Evolutionary conservation across 2,329 filamentous ascomycete genomes (phyloP).

Genomic region (Diplodia intermedia): DNA sequence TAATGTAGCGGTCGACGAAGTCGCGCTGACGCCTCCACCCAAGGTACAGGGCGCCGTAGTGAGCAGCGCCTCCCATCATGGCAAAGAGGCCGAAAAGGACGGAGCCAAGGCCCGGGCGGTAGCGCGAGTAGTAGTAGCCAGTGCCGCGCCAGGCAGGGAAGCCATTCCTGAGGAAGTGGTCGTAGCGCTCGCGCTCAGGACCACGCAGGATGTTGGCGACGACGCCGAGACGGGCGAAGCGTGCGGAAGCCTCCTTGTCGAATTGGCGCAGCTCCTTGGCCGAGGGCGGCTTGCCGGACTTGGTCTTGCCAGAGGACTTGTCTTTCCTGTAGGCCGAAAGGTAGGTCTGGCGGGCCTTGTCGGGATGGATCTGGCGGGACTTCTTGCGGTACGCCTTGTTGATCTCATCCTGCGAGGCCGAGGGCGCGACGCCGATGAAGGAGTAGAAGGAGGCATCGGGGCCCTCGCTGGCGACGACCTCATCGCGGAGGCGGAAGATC

Average conservation of each 20-base stretch:
- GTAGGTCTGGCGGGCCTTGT: constrained; percentile 91
- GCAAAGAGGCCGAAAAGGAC: constrained; percentile 84
- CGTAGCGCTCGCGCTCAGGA: constrained; percentile 82
- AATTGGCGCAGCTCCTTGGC: constrained; percentile 78
- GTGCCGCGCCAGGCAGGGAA: constrained; percentile 98
- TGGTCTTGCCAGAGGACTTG: constrained; percentile 57
- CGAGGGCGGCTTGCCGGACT: constrained; percentile 71
- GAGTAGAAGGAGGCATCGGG: constrained; percentile 87
- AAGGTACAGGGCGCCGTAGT: constrained; percentile 86
- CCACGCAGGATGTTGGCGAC: constrained; percentile 87
- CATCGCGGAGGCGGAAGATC: constrained; percentile 94
- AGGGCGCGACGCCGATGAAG: constrained; percentile 77
- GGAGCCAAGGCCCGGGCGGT: constrained; percentile 86
- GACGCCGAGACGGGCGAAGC: constrained; percentile 83
- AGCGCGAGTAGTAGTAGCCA: constrained; percentile 96
- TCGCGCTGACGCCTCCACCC: constrained; percentile 88
- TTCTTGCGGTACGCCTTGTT: constrained; percentile 93
- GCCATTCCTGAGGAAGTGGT: constrained; percentile 90
- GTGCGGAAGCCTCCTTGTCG: constrained; percentile 80
- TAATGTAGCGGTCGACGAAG: constrained; percentile 91
- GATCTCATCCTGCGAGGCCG: constrained; percentile 84
- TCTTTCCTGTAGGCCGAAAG: constrained; percentile 65
- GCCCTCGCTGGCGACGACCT: constrained; percentile 78
- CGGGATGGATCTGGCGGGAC: constrained; percentile 82
- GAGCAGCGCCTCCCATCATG: constrained; percentile 80